Evolutionary conservation across 768 basidiomycete species (phyloP), one percentile per base, ranked within the genome.

Genomic region (Phanerochaete carnosa): DNA sequence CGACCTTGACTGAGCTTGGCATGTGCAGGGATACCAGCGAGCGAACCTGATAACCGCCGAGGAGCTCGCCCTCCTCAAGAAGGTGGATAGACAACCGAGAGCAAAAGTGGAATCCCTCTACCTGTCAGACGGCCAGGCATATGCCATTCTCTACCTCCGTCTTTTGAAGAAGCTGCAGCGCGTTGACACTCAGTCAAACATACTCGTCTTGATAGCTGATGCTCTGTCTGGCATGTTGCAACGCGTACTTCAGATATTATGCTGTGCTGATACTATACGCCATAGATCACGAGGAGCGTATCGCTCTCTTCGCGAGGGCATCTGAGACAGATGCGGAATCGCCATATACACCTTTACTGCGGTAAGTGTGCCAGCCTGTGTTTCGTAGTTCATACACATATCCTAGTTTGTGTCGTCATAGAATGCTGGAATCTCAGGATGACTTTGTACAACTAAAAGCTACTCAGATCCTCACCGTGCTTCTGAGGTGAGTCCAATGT

Each of bases 361-460:
- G 87, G 94, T 91, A 49, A 39, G 75, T 47, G n/a, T 13, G n/a
- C 15, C 52, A 35, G n/a, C 45, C 22, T 26, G 37, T 47, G 6
- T 46, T 22, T 30, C 28, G 22, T 9, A 7, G 15, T 43, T 8
- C 39, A 11, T 32, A 47, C 15, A 12, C 28, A 39, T 30, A 29
- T 5, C 8, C n/a, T 23, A 13, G 8, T 33, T 25, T 25, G 5
- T 19, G 9, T 6, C 25, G 23, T 37, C 53, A 28, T 16, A 37
- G 47, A 55, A 37, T 50, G 12, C 25, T 54, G 26, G 28, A 92
- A 39, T 84, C 89, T 13, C 88, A 88, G 65, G 97, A 98, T 71
- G 95, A 98, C 70, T 98, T 97, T 65, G 88, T 93, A n/a, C 93
- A 95, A 68, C 80, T 98, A 59, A 97, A 95, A 70, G 81, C 90